Evolutionary conservation across 2,329 filamentous ascomycete genomes (phyloP).

Genomic region (Colletotrichum musicola): DNA sequence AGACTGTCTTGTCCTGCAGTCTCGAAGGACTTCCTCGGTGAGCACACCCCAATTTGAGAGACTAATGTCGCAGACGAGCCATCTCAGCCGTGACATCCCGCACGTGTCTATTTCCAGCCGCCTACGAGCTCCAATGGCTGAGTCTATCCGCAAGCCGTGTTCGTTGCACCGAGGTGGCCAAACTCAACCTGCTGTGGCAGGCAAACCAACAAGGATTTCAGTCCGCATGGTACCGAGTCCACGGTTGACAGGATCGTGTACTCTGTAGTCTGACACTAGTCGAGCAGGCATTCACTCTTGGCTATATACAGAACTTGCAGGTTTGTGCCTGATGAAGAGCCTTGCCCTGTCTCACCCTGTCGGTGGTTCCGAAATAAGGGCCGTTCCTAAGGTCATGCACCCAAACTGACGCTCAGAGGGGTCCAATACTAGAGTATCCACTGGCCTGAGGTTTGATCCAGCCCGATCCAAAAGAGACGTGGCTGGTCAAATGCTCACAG

Average conservation of each 20-base stretch:
- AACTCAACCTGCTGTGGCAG: too few species aligned
- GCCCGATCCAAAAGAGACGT: too few species aligned
- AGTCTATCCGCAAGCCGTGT: too few species aligned
- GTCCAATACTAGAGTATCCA: too few species aligned
- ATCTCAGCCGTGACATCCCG: too few species aligned
- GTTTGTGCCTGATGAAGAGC: not conserved
- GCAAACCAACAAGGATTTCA: not conserved
- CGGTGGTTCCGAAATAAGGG: not conserved
- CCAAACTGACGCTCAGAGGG: too few species aligned
- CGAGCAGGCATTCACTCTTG: not conserved
- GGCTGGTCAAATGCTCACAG: too few species aligned
- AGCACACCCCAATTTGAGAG: not conserved
- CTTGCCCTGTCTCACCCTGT: not conserved
- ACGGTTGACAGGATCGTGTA: not conserved
- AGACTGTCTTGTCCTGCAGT: not conserved
- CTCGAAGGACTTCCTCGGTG: not conserved
- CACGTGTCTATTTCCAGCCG: too few species aligned
- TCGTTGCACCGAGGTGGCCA: too few species aligned
- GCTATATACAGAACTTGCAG: not conserved
- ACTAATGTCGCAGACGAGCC: not conserved
- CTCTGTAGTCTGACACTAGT: not conserved
- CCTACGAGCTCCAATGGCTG: too few species aligned
- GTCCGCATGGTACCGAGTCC: not conserved
- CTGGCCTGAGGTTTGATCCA: too few species aligned
- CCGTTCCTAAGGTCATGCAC: too few species aligned